Evolutionary conservation across 2,329 filamentous ascomycete genomes (phyloP), one percentile per base, ranked within the genome.

Genomic region (Fusarium pseudoanthophilum): DNA sequence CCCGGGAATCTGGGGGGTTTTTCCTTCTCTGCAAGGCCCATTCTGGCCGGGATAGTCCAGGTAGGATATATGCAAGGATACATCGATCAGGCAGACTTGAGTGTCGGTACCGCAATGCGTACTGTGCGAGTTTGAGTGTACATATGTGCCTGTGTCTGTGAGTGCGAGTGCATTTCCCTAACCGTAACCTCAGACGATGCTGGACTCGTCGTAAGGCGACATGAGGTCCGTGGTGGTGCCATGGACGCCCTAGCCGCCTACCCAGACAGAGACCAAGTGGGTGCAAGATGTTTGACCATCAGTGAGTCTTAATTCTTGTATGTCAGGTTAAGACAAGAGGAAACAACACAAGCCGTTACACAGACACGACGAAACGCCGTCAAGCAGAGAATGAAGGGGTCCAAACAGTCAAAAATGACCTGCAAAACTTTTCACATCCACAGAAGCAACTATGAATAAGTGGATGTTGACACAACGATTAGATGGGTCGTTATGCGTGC

Each of bases 1-100:
- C 76, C 77, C 76, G 71, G 74, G 73, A 78, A 78, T 78, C 77
- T 78, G 77, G 77, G 77, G 42, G 75, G 74, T 30, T 53, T 68
- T 67, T 49, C 36, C 57, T 63, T 63, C 52, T 63, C 67, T 69
- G 63, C 66, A 71, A 75, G 72, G 72, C 65, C 75, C 66, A 62
- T 64, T 52, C 53, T 48, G 65, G 66, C 51, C 69, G 60, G 58
- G 72, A 75, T 73, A 67, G 51, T 55, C 51, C 20, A 49, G n/a
- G 30, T 34, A 21, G 71, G 69, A 67, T 56, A 42, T 58, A 48
- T 63, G 45, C 60, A 77, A 60, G 64, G 74, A 77, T 76, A 67
- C 69, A 75, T 77, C 68, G 74, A 74, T 71, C 71, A 76, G 64
- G 67, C 65, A 69, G 72, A 72, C 68, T 67, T 71, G 72, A 75